phyloP scores from a whole-genome alignment of 2,329 filamentous ascomycete genomes.

The Scopulariopsis brevicaulis region DNA sequence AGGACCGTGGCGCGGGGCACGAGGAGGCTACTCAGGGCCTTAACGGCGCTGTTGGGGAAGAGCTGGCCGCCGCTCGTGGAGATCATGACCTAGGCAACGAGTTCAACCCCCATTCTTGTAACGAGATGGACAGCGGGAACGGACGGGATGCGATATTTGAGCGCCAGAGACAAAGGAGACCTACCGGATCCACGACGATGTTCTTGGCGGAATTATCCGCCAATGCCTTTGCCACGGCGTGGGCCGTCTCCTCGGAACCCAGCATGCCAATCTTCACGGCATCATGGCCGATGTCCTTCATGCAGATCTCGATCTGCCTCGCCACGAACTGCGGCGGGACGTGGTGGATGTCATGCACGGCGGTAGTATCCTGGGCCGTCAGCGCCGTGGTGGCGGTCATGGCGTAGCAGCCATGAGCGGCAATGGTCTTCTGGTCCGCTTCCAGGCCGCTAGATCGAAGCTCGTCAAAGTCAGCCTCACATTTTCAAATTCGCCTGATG shows the following conservation, averaged over 20 bases:
- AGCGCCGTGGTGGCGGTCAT: conserved; percentile 93
- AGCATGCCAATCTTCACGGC: conserved; percentile 71
- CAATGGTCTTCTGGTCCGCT: conserved; percentile 89
- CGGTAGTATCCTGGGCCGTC: conserved; percentile 89
- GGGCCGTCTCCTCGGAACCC: conserved; percentile 22
- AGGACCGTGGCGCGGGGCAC: conserved; percentile 57
- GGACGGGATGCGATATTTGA: background rate
- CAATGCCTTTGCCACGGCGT: conserved; percentile 20
- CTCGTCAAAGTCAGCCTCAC: background rate
- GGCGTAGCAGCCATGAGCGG: conserved; percentile 85
- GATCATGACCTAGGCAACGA: conserved; percentile 66
- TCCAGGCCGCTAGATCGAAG: conserved; percentile 62
- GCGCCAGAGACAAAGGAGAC: conserved; percentile 1
- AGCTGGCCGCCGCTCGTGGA: conserved; percentile 67
- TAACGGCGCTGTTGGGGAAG: conserved; percentile 53
- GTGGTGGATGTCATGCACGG: conserved; percentile 71
- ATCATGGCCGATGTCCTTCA: conserved; percentile 77
- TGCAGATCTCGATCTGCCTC: conserved; percentile 75
- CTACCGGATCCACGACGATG: conserved; percentile 26
- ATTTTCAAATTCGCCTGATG: background rate
- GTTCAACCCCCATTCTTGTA: background rate
- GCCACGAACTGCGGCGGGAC: conserved; percentile 68
- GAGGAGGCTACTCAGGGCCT: conserved; percentile 44
- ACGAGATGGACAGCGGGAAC: background rate
- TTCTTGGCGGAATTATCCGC: conserved; percentile 8